Evolutionary conservation across 345 rosid species (phyloP).

Genomic region (Hibiscus trionum): DNA sequence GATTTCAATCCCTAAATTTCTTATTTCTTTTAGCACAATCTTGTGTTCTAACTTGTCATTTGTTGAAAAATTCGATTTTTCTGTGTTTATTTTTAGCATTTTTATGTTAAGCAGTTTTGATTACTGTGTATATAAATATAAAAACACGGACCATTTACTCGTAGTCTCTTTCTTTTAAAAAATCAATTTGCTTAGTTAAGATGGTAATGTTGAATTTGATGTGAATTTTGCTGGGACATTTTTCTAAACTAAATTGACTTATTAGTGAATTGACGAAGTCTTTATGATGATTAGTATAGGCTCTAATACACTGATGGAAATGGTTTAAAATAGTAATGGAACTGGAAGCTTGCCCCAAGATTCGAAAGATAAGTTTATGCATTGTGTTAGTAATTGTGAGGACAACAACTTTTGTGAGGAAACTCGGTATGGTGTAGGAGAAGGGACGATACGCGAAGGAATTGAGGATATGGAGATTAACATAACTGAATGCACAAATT

Average conservation of each 20-base stretch:
- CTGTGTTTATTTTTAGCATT: neutral
- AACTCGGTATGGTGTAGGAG: constrained; percentile 15
- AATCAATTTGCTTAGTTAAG: no score
- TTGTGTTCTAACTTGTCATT: neutral
- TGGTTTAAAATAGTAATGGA: constrained; percentile 18
- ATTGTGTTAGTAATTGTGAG: constrained; percentile 14
- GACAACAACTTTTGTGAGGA: constrained; percentile 9
- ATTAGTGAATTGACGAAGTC: neutral
- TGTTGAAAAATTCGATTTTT: neutral
- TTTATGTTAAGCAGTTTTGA: neutral
- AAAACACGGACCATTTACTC: neutral
- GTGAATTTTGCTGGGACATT: neutral
- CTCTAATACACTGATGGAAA: constrained; percentile 17
- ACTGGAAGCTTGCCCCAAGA: constrained; percentile 17
- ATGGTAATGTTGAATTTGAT: neutral
- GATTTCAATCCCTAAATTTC: neutral
- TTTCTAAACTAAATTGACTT: neutral
- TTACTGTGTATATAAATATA: neutral
- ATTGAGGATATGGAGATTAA: constrained; percentile 41
- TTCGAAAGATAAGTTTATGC: constrained; percentile 18
- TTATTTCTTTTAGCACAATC: neutral
- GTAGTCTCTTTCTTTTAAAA: neutral
- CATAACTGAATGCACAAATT: constrained; percentile 28
- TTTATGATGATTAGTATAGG: constrained; percentile 19
- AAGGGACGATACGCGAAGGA: constrained; percentile 1